Base-by-base conservation (phyloP, 768 basidiomycete genomes). In the Podaxis sp. region DNA sequence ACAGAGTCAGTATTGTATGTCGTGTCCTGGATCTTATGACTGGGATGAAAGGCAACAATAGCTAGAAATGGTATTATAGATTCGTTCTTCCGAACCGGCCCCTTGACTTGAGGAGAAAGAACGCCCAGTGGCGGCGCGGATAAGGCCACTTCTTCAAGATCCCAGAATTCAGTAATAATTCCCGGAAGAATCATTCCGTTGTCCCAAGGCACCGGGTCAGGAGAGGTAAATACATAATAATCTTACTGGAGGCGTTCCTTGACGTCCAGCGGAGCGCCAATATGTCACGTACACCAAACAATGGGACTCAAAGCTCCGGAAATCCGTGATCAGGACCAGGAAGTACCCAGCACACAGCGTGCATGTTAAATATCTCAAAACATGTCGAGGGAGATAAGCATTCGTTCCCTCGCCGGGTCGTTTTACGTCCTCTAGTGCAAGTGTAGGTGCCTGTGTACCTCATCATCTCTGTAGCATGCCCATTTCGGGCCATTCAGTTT, bases 261-360 rank as follows among this genome's bases (percentile, higher is more conserved):
- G 51, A 59, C 59, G 19, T 40, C 19, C 59, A 52, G 51, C 51
- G 51, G 59, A 60, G 59, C 51, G 59, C 59, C 59, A 26, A 22
- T 46, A 40, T 51, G 49, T 24, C 12, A 39, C 22, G 38, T 40
- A 40, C 33, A 19, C 12, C 11, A 26, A 4, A 44, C n/a, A n/a
- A 26, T 56, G 33, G 36, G 19, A 40, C n/a, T 30, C 19, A 42
- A 36, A 24, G 9, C 12, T 22, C 13, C 39, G 19, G 24, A 51
- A 51, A 12, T 51, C 49, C 22, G 26, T 28, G 49, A 46, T n/a
- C 19, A 28, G 49, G 8, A 51, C 22, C 24, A 51, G 7, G 24
- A 24, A 17, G 44, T 13, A 44, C 15, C 15, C 13, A n/a, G n/a
- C 4, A 3, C 15, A 19, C 13, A 44, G n/a, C 42, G 13, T 19